Percentiles rank a stretch among this genome's conserved stretches.
These are phyloP conservation scores for Grammothele lineata DNA, from an alignment of 768 basidiomycete species.

Conservation along the genomic window DNA sequence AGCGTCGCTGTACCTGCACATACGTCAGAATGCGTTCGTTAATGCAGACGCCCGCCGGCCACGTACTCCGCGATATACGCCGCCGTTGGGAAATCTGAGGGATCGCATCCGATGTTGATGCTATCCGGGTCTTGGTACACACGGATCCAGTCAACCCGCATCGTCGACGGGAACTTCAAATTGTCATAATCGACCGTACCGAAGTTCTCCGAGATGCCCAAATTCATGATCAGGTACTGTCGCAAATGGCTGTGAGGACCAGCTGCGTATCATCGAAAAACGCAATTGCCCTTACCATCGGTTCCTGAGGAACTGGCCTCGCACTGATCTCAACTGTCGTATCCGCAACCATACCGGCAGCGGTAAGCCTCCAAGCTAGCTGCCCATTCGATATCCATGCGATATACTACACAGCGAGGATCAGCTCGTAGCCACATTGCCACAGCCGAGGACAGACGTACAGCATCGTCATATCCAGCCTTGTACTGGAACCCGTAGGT, in stretches of 20 bases:
- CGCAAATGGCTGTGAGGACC: neutral
- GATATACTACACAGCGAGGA: slow-evolving; percentile 51
- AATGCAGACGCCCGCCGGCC: no score
- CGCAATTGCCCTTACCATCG: slow-evolving; percentile 52
- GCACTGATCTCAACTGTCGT: slow-evolving; percentile 53
- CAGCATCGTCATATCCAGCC: slow-evolving; percentile 57
- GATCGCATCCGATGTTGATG: slow-evolving; percentile 64
- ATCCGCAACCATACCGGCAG: slow-evolving; percentile 57
- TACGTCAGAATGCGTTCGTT: neutral
- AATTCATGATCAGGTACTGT: slow-evolving; percentile 50
- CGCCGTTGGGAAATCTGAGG: slow-evolving; percentile 65
- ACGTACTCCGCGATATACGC: slow-evolving; percentile 71
- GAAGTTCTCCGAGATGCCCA: slow-evolving; percentile 60
- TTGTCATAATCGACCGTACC: slow-evolving; percentile 51
- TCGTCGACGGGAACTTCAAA: slow-evolving; percentile 48
- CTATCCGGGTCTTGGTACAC: slow-evolving; percentile 57
- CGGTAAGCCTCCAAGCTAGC: slow-evolving; percentile 66
- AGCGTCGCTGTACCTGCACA: slow-evolving; percentile 53
- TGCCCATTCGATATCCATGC: slow-evolving; percentile 67
- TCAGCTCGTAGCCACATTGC: neutral
- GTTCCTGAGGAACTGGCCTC: slow-evolving; percentile 76
- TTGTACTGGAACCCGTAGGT: slow-evolving; percentile 81
- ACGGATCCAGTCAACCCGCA: slow-evolving; percentile 80
- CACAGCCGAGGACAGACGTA: no score
- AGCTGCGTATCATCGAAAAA: neutral